Conservation (phyloP, 78 protist genomes). For the Cavenderia fasciculata region DNA sequence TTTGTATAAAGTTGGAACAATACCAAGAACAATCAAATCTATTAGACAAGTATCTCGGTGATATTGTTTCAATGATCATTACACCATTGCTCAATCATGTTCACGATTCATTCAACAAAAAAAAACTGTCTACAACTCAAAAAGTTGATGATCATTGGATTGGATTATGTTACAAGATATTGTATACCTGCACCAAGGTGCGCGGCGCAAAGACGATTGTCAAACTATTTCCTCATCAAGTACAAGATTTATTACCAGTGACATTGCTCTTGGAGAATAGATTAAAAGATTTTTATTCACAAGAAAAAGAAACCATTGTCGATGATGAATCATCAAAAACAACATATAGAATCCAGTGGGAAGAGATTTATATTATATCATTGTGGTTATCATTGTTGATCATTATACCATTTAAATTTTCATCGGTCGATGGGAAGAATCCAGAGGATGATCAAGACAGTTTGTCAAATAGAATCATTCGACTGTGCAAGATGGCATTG, state of each 20-base stretch:
- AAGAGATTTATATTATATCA: conserved; percentile 88
- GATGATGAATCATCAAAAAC: not conserved
- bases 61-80: conserved; percentile 15
- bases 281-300: not conserved
- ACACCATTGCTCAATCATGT: no score
- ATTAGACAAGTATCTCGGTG: conserved; percentile 63
- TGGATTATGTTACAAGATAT: not conserved
- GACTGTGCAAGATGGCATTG: not conserved
- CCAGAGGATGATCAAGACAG: not conserved
- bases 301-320: not conserved
- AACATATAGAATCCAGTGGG: conserved; percentile 75
- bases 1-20: conserved; percentile 65
- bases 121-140: not conserved
- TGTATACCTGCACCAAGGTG: conserved; percentile 59
- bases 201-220: conserved; percentile 75
- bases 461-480: conserved; percentile 3
- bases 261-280: not conserved
- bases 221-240: conserved; percentile 70
- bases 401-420: conserved; percentile 92
- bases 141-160: not conserved
- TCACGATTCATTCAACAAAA: no score
- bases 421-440: conserved; percentile 77
- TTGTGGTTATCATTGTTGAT: conserved; percentile 95
- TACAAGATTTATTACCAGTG: conserved; percentile 47
- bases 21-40: conserved; percentile 81